Conservation (phyloP, 495 filamentous ascomycete species). For the Neurospora tetrasperma region DNA sequence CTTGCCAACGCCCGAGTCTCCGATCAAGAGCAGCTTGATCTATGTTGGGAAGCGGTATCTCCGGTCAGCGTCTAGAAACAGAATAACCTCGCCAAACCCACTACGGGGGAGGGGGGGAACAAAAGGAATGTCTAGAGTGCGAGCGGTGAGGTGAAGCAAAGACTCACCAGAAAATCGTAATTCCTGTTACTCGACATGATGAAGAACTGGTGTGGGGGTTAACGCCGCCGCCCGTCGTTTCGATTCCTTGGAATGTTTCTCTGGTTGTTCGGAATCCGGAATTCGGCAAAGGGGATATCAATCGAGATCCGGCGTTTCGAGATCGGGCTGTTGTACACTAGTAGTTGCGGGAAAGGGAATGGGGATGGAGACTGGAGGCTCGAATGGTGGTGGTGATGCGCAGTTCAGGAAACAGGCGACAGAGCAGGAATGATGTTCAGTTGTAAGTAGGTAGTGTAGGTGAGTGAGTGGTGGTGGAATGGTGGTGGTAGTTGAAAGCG, state of each 20-base stretch:
- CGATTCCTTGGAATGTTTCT: constrained; percentile 10
- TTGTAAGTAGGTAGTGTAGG: neutral
- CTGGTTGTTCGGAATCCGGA: neutral
- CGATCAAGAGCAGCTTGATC: constrained; percentile 98
- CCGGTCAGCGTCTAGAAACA: constrained; percentile 3
- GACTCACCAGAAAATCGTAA: constrained; percentile 90
- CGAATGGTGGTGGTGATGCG: neutral
- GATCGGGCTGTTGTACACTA: neutral
- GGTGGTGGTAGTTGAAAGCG: neutral
- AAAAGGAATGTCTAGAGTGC: neutral
- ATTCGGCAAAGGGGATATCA: neutral
- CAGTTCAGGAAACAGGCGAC: neutral
- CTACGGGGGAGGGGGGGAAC: neutral
- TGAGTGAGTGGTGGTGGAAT: neutral
- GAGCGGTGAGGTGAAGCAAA: neutral
- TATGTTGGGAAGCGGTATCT: constrained; percentile 23
- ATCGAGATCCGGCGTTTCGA: neutral
- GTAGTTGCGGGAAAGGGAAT: neutral
- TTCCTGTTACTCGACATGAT: constrained; percentile 92
- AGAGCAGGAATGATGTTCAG: neutral
- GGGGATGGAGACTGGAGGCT: neutral
- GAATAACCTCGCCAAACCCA: neutral
- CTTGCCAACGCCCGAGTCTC: constrained; percentile 96
- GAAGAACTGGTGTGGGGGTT: constrained; percentile 7
- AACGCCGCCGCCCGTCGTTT: neutral